Conservation (phyloP, 1,284 basidiomycete genomes). For the Sporisorium scitamineum region DNA sequence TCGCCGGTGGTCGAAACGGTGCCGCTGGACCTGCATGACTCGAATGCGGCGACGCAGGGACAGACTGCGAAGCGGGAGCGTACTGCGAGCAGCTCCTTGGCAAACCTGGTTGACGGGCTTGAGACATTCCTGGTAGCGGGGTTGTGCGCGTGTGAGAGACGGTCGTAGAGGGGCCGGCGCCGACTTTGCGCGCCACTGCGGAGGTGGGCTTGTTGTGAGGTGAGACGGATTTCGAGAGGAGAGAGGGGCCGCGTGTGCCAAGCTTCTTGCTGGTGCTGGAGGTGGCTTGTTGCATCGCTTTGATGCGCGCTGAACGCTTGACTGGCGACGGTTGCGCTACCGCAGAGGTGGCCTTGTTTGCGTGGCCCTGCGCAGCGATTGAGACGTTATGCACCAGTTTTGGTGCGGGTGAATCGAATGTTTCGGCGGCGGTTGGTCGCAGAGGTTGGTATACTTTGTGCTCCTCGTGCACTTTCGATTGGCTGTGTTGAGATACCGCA, state of each 20-base stretch:
- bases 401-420: neutral
- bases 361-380: neutral
- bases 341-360: neutral
- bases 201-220: constrained; percentile 19
- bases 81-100: constrained; percentile 39
- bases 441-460: neutral
- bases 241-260: constrained; percentile 30
- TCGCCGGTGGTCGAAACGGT: constrained; percentile 41
- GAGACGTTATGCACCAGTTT: neutral
- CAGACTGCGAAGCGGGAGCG: constrained; percentile 10
- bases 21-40: constrained; percentile 22
- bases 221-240: constrained; percentile 24
- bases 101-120: constrained; percentile 42
- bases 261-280: constrained; percentile 35
- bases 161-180: neutral
- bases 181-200: constrained; percentile 1
- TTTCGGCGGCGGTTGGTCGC: neutral
- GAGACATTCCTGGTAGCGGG: constrained; percentile 34
- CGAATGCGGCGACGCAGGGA: neutral
- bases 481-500: constrained; percentile 1
- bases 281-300: constrained; percentile 43
- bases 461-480: neutral
- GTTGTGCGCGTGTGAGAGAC: constrained; percentile 6
- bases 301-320: constrained; percentile 44
- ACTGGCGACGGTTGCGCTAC: constrained; percentile 22